Conservation (phyloP, 2,329 filamentous ascomycete genomes). For the Fusarium hainanense region DNA sequence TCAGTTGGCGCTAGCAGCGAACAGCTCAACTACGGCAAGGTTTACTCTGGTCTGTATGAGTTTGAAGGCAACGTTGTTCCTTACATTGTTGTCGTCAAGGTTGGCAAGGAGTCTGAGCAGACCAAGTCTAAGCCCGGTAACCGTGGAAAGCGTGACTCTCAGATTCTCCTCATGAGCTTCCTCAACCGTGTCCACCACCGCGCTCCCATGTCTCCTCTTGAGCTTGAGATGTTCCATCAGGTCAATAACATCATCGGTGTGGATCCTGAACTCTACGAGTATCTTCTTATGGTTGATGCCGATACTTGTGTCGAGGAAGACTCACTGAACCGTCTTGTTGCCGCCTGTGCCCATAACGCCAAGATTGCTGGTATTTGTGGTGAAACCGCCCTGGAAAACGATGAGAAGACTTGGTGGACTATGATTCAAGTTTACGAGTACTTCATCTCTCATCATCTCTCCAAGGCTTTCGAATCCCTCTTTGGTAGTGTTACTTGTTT, state of each 20-base stretch:
- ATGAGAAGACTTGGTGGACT: constrained; percentile 96
- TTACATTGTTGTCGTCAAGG: constrained; percentile 95
- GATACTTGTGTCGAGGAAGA: constrained; percentile 95
- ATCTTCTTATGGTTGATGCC: constrained; percentile 96
- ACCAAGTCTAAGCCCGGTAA: constrained; percentile 93
- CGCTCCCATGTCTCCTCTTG: constrained; percentile 92
- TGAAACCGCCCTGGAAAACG: constrained; percentile 95
- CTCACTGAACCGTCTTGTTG: constrained; percentile 90
- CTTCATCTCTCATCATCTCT: constrained; percentile 96
- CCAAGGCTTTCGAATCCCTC: constrained; percentile 97
- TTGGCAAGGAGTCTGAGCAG: constrained; percentile 96
- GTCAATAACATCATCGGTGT: constrained; percentile 99
- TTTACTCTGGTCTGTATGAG: constrained; percentile 97
- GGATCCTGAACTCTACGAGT: constrained; percentile 96
- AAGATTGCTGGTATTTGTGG: constrained; percentile 98
- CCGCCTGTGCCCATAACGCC: constrained; percentile 90
- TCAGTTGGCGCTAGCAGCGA: constrained; percentile 89
- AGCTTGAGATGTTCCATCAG: constrained; percentile 98
- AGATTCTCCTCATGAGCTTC: constrained; percentile 96
- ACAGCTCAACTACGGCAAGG: constrained; percentile 97
- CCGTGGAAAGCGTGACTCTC: constrained; percentile 97
- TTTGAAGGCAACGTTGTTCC: constrained; percentile 98
- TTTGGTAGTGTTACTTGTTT: constrained; percentile 99
- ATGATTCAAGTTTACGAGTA: constrained; percentile 99
- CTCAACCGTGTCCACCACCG: constrained; percentile 97